phyloP scores from a whole-genome alignment of 2,329 filamentous ascomycete species.

The Anthostomella pinea region DNA sequence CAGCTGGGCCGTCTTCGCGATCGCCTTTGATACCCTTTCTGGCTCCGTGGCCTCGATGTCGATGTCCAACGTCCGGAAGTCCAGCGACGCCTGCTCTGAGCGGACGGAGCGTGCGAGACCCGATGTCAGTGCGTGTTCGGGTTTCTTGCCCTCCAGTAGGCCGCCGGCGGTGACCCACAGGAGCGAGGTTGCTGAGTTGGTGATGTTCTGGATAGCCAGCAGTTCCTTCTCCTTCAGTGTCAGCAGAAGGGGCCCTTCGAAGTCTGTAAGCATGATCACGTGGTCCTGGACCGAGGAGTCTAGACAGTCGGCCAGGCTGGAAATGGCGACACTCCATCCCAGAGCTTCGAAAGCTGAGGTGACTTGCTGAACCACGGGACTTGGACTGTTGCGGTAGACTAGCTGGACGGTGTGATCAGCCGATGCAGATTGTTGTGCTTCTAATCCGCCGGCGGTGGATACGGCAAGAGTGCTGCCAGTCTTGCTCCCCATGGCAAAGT shows the following conservation, averaged over 20 bases:
- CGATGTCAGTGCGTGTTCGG: conserved; percentile 25
- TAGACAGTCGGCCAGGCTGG: conserved; percentile 1
- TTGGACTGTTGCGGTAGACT: conserved; percentile 7
- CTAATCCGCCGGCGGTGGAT: too few species aligned
- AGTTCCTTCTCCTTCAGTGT: conserved; percentile 27
- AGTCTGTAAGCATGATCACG: conserved; percentile 29
- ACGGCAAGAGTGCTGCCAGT: too few species aligned
- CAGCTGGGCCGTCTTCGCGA: conserved; percentile 12
- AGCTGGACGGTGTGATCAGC: conserved; percentile 2
- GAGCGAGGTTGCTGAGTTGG: conserved; percentile 20
- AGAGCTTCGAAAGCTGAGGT: conserved; percentile 8
- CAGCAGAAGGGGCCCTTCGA: conserved; percentile 27
- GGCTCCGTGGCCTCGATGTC: conserved; percentile 15
- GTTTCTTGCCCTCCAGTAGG: conserved; percentile 21
- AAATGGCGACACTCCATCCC: conserved; percentile 9
- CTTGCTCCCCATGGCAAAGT: too few species aligned
- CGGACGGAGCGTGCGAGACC: conserved; percentile 24
- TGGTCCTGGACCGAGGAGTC: conserved; percentile 16
- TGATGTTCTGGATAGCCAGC: conserved; percentile 23
- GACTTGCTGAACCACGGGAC: conserved; percentile 7
- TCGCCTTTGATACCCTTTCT: conserved; percentile 10
- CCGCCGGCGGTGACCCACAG: conserved; percentile 30
- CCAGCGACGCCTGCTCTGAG: conserved; percentile 26
- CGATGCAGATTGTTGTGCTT: too few species aligned
- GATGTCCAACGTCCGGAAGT: conserved; percentile 24